These are phyloP conservation scores for Botrytis pseudocinerea DNA, from an alignment of 2,329 filamentous ascomycete species.

Conservation along the genomic window DNA sequence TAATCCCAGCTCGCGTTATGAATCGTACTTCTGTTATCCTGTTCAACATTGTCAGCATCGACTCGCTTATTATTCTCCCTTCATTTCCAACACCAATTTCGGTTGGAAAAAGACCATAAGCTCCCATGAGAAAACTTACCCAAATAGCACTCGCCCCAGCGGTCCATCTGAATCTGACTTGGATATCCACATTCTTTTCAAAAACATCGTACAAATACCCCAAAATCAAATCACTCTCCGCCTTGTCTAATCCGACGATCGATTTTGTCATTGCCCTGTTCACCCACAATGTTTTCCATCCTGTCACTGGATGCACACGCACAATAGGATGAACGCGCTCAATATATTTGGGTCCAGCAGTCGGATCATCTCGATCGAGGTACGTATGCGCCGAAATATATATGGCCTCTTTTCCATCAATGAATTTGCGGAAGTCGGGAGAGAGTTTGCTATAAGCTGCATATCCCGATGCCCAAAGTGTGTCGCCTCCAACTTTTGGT, in stretches of 20 bases:
- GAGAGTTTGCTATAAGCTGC: conserved; percentile 72
- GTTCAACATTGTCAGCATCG: not conserved
- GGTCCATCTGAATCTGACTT: conserved; percentile 71
- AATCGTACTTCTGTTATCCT: conserved; percentile 70
- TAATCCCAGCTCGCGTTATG: conserved; percentile 77
- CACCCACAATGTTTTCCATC: conserved; percentile 73
- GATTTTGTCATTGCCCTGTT: conserved; percentile 68
- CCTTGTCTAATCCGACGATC: conserved; percentile 68
- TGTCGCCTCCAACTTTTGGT: conserved; percentile 61
- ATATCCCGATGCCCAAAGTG: conserved; percentile 71
- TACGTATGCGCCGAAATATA: conserved; percentile 68
- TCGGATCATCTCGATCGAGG: conserved; percentile 62
- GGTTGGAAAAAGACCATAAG: not conserved
- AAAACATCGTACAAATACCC: conserved; percentile 68
- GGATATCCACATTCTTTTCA: conserved; percentile 67
- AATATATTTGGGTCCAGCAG: conserved; percentile 63
- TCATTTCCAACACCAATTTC: not conserved
- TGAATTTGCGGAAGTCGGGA: conserved; percentile 67
- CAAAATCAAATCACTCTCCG: conserved; percentile 67
- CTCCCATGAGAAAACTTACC: conserved; percentile 36
- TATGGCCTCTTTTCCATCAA: conserved; percentile 65
- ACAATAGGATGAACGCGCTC: conserved; percentile 69
- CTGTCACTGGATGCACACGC: conserved; percentile 69
- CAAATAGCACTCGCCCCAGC: conserved; percentile 66
- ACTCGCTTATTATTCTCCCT: not conserved